These are phyloP conservation scores for Cephaloascus albidus DNA, from an alignment of 805 yeast species.

Conservation along the genomic window DNA sequence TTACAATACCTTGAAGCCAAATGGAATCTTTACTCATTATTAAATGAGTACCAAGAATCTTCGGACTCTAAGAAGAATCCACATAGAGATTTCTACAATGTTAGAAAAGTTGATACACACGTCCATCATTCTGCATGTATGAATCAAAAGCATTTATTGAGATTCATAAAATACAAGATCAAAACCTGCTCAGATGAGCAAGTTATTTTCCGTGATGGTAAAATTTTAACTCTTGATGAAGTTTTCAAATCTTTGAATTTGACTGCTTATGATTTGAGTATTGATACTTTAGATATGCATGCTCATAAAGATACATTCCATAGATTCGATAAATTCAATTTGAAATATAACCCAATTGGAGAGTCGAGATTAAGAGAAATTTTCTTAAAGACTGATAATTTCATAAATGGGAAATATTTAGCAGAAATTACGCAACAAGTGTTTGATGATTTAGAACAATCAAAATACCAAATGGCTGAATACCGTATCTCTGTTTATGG, in stretches of 20 bases:
- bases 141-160: conserved; percentile 93
- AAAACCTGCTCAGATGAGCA: conserved; percentile 80
- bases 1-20: conserved; percentile 91
- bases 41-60: conserved; percentile 90
- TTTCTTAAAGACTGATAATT: conserved; percentile 91
- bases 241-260: conserved; percentile 87
- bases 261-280: conserved; percentile 90
- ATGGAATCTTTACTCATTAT: conserved; percentile 83
- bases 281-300: conserved; percentile 98
- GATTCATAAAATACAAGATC: conserved; percentile 91
- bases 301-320: conserved; percentile 98
- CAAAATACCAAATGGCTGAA: conserved; percentile 96
- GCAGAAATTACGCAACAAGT: conserved; percentile 95
- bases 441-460: conserved; percentile 84
- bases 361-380: conserved; percentile 96
- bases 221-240: conserved; percentile 73
- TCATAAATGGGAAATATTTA: conserved; percentile 75
- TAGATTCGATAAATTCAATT: conserved; percentile 92
- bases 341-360: conserved; percentile 96
- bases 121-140: conserved; percentile 98
- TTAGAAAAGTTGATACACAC: conserved; percentile 95
- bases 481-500: conserved; percentile 94
- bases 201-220: conserved; percentile 90
- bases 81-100: conserved; percentile 95
- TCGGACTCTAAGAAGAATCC: conserved; percentile 88